Evolutionary conservation across 2,329 filamentous ascomycete genomes (phyloP).

Genomic region (Clarireedia monteithiana): DNA sequence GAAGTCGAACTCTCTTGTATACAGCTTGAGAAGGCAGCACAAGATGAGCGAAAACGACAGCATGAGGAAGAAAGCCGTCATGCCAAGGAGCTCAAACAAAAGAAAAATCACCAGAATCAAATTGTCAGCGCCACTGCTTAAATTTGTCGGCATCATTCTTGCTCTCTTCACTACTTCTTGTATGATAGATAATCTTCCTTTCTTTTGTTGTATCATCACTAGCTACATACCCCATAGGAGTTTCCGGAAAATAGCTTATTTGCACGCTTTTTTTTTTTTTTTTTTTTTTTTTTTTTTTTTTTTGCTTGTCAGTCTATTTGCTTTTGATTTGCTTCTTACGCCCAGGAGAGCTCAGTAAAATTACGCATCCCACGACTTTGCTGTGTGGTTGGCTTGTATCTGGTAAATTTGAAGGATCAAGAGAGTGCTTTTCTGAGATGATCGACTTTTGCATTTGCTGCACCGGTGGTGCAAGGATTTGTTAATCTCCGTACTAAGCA

Average conservation of each 20-base stretch:
- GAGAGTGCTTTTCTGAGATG: no score
- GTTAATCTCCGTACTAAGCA: no score
- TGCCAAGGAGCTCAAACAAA: background rate
- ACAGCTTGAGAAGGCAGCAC: conserved; percentile 16
- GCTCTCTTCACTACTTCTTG: background rate
- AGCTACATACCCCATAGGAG: background rate
- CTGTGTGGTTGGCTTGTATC: no score
- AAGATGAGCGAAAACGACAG: conserved; percentile 7
- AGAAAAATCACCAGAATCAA: background rate
- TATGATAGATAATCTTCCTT: background rate
- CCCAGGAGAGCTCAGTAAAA: no score
- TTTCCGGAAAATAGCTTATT: background rate
- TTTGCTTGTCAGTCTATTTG: background rate
- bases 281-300: background rate
- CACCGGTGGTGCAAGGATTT: no score
- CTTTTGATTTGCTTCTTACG: no score
- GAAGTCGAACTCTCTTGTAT: conserved; percentile 23
- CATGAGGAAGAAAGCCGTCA: background rate
- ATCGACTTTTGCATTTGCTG: no score
- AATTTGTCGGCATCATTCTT: background rate
- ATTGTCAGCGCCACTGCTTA: no score
- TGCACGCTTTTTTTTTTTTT: background rate
- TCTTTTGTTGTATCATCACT: background rate
- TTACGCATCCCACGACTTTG: no score
- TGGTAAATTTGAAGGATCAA: no score